Base-by-base conservation (phyloP, 371 early-diverging fungal genomes). In the Basidiobolus meristosporus region DNA sequence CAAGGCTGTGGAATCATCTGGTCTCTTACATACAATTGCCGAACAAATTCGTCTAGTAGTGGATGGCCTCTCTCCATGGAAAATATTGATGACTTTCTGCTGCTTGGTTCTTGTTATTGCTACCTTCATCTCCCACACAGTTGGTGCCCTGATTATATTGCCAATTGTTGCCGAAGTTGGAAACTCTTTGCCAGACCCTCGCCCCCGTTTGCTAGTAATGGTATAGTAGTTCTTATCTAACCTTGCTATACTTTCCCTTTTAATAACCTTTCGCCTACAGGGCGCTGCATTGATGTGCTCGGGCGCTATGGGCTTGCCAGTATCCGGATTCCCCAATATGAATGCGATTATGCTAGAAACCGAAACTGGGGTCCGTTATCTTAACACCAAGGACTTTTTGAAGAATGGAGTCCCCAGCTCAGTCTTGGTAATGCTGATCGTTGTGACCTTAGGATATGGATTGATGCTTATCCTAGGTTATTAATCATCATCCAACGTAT, bases 251-350 rank as follows among this genome's bases (percentile, higher is more conserved):
- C 26, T 4, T 23, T 23, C 7, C 16, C 16, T 37, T 15, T 36
- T 36, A 2, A 31, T 16, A 22, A 7, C 20, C 14, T 16, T 34
- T 12, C 18, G 12, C 12, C 18, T 16, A 7, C 50, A 57, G 68
- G 70, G 71, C 11, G 51, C 79, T 2, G 81, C 82, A 9, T 53
- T 88, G 35, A 73, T 84, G 68, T 82, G 83, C 42, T 82, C 82
- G 0, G 77, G 72, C 15, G 88, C 83, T 1, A 89, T 95, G 95
- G 93, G 85, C 1, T 59, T 95, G 3, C 95, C 91, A 0, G 87
- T 96, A 3, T 86, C 79, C 1, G 86, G 89, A 0, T 92, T 90
- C 58, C 97, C 97, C 0, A 96, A 96, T 51, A 92, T 96, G 90
- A 86, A 82, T 41, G 91, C 93, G 11, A 76, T 91, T 34, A 79